phyloP scores from a whole-genome alignment of 2,329 filamentous ascomycete species.

The Periconia digitata region DNA sequence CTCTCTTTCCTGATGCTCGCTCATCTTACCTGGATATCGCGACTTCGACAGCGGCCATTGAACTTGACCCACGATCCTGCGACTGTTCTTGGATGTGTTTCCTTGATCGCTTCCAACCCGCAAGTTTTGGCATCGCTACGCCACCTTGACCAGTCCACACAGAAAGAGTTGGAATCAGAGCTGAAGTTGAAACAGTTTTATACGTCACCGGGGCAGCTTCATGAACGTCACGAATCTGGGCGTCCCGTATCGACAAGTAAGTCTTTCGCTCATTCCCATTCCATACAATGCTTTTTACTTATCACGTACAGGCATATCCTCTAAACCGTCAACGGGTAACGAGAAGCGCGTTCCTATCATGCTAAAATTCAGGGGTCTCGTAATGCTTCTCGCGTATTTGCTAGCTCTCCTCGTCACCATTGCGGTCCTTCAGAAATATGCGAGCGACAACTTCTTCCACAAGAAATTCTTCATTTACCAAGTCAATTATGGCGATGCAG shows the following conservation, averaged over 20 bases:
- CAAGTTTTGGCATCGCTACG: slow-evolving; percentile 4
- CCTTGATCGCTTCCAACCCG: slow-evolving; percentile 5
- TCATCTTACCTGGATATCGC: slow-evolving; percentile 6
- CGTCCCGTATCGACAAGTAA: slow-evolving; percentile 2
- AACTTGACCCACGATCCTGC: slow-evolving; percentile 12
- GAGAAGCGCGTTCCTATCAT: slow-evolving; percentile 4
- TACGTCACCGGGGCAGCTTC: slow-evolving; percentile 1
- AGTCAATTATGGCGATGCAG: slow-evolving; percentile 4
- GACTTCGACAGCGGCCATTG: slow-evolving; percentile 8
- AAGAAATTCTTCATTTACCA: slow-evolving; percentile 15
- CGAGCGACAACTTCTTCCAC: slow-evolving; percentile 6
- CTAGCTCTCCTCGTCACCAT: slow-evolving; percentile 6
- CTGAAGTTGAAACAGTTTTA: slow-evolving; percentile 1
- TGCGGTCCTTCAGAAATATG: slow-evolving; percentile 8
- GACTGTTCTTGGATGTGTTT: slow-evolving; percentile 7
- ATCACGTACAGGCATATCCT: background rate
- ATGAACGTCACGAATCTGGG: background rate
- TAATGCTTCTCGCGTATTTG: slow-evolving; percentile 4
- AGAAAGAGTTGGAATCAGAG: slow-evolving; percentile 1
- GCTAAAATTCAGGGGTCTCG: slow-evolving; percentile 7
- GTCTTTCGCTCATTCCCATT: too few species aligned
- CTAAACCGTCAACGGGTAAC: background rate
- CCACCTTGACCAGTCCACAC: slow-evolving; percentile 4
- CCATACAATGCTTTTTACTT: background rate
- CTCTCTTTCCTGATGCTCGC: slow-evolving; percentile 8